Base-by-base conservation (phyloP, 2,329 filamentous ascomycete genomes). In the Berkeleyomyces rouxiae region DNA sequence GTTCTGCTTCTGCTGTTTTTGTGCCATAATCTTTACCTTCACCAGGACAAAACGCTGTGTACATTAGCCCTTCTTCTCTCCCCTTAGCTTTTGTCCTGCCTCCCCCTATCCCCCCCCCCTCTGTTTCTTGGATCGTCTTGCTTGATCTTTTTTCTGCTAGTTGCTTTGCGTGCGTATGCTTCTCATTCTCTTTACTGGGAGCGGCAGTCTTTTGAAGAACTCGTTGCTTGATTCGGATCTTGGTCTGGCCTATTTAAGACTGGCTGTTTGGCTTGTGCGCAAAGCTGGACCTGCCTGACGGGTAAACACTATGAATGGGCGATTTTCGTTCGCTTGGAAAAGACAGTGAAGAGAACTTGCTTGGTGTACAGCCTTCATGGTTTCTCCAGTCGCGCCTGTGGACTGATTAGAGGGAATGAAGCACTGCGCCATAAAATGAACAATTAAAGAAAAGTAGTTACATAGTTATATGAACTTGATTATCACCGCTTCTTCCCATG, bases 11-110 rank as follows among this genome's bases (percentile, higher is more conserved):
- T 57, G 37, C 16, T 58, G 42, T 57, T 62, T 13, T n/a, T 11
- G 55, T 58, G 42, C 49, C 36, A 39, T 47, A 39, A 51, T 9
- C 9, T 51, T 4, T 51, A 33, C 44, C 44, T 59, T 36, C 16
- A 37, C 9, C 39, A 40, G 55, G 55, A 47, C 61, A 59, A 58
- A 53, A 31, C 61, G 49, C 61, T 59, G 61, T 63, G 61, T 63
- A 63, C 49, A 63, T 46, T 59, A 63, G 40, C 51, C 51, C 7
- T 33, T 51, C 23, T 43, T 44, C 60, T 37, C 42, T 47, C 57
- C 16, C 13, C 53, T 59, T 44, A 55, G 51, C 51, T 37, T 36
- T 3, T 55, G 51, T 55, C 51, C 51, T 55, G 36, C 33, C 10
- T n/a, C n/a, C 33, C 33, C 23, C 23, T 23, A 23, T 7, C n/a